phyloP scores from a whole-genome alignment of 345 rosid genomes.

The Streptanthus diversifolius region DNA sequence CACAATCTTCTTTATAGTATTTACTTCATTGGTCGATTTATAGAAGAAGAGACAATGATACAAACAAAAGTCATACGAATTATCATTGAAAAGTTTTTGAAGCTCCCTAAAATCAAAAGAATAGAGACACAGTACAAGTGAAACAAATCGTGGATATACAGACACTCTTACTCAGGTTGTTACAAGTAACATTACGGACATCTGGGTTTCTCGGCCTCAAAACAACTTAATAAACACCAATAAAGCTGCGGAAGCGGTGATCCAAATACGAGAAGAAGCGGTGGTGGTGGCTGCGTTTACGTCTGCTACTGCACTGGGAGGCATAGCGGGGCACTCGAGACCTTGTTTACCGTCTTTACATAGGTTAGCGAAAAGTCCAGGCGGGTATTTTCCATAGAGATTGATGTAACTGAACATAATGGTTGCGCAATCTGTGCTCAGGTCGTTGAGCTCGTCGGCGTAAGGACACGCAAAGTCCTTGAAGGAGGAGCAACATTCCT shows the following conservation, averaged over 20 bases:
- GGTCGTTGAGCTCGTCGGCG: conserved; percentile 40
- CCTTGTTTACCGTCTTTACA: conserved; percentile 54
- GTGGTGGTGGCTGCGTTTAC: conserved; percentile 18
- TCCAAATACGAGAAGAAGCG: conserved; percentile 10
- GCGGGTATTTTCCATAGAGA: conserved; percentile 55
- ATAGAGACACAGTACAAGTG: conserved; percentile 1
- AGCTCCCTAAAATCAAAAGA: conserved; percentile 23
- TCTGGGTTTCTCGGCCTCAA: background rate
- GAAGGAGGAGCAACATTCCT: conserved; percentile 45
- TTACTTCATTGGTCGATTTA: background rate
- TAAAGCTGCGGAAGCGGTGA: conserved; percentile 14
- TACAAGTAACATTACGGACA: background rate
- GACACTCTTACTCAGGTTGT: conserved; percentile 2
- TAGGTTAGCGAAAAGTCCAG: conserved; percentile 57
- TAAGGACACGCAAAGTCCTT: conserved; percentile 69
- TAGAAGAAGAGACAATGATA: conserved; percentile 7
- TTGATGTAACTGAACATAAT: conserved; percentile 68
- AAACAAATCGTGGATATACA: conserved; percentile 31
- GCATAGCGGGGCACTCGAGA: conserved; percentile 46
- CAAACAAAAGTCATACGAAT: conserved; percentile 13
- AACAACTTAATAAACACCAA: conserved; percentile 32
- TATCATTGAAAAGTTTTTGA: background rate
- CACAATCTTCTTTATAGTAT: background rate
- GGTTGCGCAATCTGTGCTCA: conserved; percentile 46
- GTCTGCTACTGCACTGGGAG: conserved; percentile 25